phyloP scores from a whole-genome alignment of 2,329 filamentous ascomycete genomes.

The Calonectria pseudoreteaudii region DNA sequence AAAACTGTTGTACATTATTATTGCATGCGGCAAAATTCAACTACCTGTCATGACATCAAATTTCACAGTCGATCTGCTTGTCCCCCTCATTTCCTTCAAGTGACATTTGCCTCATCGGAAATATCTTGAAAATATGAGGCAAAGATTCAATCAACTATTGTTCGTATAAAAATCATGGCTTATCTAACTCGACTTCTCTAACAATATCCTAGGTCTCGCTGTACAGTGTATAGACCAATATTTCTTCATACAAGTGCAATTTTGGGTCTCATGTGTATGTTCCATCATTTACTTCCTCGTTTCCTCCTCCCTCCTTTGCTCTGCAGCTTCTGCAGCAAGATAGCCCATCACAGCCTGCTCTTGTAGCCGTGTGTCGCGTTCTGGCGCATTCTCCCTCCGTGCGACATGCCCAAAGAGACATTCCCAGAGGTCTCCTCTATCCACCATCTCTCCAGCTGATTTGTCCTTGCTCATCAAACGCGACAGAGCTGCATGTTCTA shows the following conservation, averaged over 20 bases:
- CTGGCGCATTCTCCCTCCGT: slow-evolving; percentile 40
- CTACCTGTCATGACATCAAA: slow-evolving; percentile 24
- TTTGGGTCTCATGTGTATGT: too few relatives aligned
- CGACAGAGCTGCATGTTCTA: slow-evolving; percentile 78
- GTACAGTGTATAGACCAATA: not conserved
- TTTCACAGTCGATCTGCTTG: not conserved
- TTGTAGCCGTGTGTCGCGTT: slow-evolving; percentile 43
- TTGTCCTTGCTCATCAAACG: slow-evolving; percentile 78
- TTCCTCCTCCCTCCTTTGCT: slow-evolving; percentile 44
- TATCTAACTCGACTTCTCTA: not conserved
- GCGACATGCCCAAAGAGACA: slow-evolving; percentile 80
- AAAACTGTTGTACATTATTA: slow-evolving; percentile 39
- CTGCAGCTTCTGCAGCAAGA: slow-evolving; percentile 59
- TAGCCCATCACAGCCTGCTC: slow-evolving; percentile 54
- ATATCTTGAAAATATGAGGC: not conserved
- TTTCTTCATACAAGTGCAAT: not conserved
- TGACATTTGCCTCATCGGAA: not conserved
- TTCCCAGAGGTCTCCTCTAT: slow-evolving; percentile 84
- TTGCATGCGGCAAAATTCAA: slow-evolving; percentile 34
- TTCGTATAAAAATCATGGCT: not conserved
- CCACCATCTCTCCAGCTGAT: slow-evolving; percentile 82
- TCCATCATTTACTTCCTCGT: not conserved
- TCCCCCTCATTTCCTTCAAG: not conserved
- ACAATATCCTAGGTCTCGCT: not conserved
- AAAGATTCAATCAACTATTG: not conserved